phyloP scores from a whole-genome alignment of 2,329 filamentous ascomycete species.

The Ophiostoma ips region DNA sequence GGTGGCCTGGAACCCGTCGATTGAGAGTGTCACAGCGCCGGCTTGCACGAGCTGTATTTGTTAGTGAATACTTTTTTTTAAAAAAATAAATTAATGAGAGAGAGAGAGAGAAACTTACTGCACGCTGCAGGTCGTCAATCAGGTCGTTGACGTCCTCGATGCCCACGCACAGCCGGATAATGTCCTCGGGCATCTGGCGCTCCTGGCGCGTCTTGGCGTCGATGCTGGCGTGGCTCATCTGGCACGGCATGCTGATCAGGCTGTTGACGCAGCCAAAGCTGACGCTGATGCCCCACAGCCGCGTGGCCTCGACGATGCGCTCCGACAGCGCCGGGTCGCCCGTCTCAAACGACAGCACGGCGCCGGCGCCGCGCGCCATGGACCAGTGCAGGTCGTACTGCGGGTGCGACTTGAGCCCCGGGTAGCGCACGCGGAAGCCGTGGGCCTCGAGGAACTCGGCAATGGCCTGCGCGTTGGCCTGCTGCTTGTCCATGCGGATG shows the following conservation, averaged over 20 bases:
- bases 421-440: constrained; percentile 91
- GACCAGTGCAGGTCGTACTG: constrained; percentile 95
- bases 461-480: constrained; percentile 79
- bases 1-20: constrained; percentile 65
- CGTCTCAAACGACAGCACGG: constrained; percentile 91
- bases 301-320: constrained; percentile 84
- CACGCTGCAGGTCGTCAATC: constrained; percentile 81
- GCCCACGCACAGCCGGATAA: constrained; percentile 88
- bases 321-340: constrained; percentile 73
- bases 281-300: constrained; percentile 88
- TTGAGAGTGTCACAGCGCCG: constrained; percentile 73
- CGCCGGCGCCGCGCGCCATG: constrained; percentile 86
- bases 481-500: constrained; percentile 98
- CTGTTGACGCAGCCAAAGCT: constrained; percentile 98
- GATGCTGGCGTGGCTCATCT: constrained; percentile 98
- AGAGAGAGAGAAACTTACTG: constrained; percentile 45
- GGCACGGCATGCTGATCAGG: constrained; percentile 97
- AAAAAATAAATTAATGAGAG: too few species aligned
- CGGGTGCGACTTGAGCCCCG: constrained; percentile 83
- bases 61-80: background rate
- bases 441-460: constrained; percentile 81
- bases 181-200: constrained; percentile 87
- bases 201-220: constrained; percentile 85
- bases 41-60: constrained; percentile 67
- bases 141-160: constrained; percentile 89